phyloP scores from a whole-genome alignment of 2,329 filamentous ascomycete species.

The Nigrospora sphaerica region DNA sequence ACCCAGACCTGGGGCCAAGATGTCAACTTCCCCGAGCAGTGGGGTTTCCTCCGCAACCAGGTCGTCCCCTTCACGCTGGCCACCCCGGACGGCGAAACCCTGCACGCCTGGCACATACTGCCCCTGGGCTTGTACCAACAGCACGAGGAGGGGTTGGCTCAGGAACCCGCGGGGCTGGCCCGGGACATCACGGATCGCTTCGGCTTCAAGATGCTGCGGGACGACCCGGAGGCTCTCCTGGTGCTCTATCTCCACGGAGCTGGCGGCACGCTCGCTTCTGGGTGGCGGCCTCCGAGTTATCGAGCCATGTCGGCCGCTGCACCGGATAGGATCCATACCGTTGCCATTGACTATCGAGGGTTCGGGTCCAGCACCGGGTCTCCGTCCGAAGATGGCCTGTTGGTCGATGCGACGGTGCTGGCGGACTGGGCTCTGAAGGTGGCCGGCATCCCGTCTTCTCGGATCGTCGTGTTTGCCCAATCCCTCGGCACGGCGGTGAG shows the following conservation, averaged over 20 bases:
- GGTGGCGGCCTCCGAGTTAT: conserved; percentile 48
- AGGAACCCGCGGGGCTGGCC: conserved; percentile 28
- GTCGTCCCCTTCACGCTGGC: conserved; percentile 64
- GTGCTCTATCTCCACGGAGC: conserved; percentile 49
- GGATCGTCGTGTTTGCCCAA: conserved; percentile 51
- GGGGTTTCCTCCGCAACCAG: conserved; percentile 66
- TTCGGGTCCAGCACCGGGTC: conserved; percentile 46
- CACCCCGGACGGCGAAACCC: conserved; percentile 57
- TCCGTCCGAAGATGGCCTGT: conserved; percentile 48
- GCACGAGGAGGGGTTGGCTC: conserved; percentile 41
- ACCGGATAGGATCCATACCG: conserved; percentile 45
- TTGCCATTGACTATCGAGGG: conserved; percentile 56
- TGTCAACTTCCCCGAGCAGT: conserved; percentile 57
- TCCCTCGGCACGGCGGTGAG: conserved; percentile 46
- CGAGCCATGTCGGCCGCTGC: conserved; percentile 43
- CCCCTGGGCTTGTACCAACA: conserved; percentile 58
- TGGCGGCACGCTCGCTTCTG: conserved; percentile 47
- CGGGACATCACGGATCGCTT: conserved; percentile 25
- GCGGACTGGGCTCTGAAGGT: conserved; percentile 45
- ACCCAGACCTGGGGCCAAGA: conserved; percentile 53
- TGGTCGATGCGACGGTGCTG: conserved; percentile 44
- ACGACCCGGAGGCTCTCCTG: conserved; percentile 34
- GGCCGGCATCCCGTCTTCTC: conserved; percentile 42
- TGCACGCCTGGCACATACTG: conserved; percentile 72
- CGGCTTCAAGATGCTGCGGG: conserved; percentile 34